Conservation (phyloP, 805 yeast species). For the Cyberlindnera galapagoensis region DNA sequence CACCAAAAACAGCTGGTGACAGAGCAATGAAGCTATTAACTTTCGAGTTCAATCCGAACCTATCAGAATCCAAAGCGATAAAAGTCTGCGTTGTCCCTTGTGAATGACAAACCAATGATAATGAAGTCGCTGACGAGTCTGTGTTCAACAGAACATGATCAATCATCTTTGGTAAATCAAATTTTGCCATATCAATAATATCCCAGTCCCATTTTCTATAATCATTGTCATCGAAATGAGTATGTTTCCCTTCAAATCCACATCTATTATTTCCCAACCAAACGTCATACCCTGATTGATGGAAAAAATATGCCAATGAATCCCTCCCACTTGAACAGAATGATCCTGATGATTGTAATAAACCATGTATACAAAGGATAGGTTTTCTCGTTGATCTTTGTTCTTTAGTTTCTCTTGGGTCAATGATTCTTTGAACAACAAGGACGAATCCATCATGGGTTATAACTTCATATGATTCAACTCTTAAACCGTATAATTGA, state of each 20-base stretch:
- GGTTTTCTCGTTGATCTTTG: slow-evolving; percentile 43
- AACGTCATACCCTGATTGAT: slow-evolving; percentile 63
- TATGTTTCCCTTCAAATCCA: slow-evolving; percentile 72
- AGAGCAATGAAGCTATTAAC: slow-evolving; percentile 67
- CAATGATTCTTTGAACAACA: slow-evolving; percentile 55
- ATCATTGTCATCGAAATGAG: slow-evolving; percentile 34
- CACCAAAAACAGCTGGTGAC: slow-evolving; percentile 92
- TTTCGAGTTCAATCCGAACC: slow-evolving; percentile 41
- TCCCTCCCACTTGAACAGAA: slow-evolving; percentile 77
- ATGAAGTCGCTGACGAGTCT: slow-evolving; percentile 28
- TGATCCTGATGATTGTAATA: slow-evolving; percentile 82
- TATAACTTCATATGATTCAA: slow-evolving; percentile 51
- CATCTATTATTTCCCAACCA: slow-evolving; percentile 93
- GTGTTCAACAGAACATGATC: slow-evolving; percentile 45
- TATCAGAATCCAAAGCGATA: slow-evolving; percentile 51
- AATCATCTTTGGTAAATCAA: slow-evolving; percentile 71
- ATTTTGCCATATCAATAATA: slow-evolving; percentile 70
- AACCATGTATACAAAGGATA: slow-evolving; percentile 74
- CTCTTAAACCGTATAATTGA: slow-evolving; percentile 48
- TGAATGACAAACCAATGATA: slow-evolving; percentile 75
- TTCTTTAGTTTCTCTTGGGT: slow-evolving; percentile 30
- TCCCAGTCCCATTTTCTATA: slow-evolving; percentile 90
- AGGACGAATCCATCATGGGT: slow-evolving; percentile 80
- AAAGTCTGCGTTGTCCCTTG: slow-evolving; percentile 92
- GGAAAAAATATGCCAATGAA: slow-evolving; percentile 59